These are phyloP conservation scores for Castanospermum australe DNA, from an alignment of 306 rosid genomes.

Conservation along the genomic window DNA sequence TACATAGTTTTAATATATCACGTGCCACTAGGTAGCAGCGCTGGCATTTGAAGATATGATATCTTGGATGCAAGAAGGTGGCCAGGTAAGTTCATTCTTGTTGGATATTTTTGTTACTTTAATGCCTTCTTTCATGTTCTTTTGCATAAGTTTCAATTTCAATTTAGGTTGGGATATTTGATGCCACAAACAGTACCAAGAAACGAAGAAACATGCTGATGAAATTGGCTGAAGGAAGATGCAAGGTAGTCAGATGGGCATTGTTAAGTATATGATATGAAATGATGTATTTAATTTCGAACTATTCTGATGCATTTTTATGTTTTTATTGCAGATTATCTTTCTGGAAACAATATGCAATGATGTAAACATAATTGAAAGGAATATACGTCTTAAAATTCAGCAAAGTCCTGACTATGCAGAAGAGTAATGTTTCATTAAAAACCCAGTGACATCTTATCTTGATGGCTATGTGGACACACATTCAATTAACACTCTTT, in stretches of 20 bases:
- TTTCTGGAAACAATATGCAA: slow-evolving; percentile 97
- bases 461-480: slow-evolving; percentile 10
- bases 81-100: slow-evolving; percentile 71
- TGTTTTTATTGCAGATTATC: slow-evolving; percentile 65
- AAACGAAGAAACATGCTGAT: slow-evolving; percentile 91
- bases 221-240: slow-evolving; percentile 97
- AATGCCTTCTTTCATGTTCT: slow-evolving; percentile 11
- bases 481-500: slow-evolving; percentile 29
- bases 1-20: slow-evolving; percentile 90
- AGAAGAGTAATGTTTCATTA: slow-evolving; percentile 76
- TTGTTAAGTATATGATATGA: slow-evolving; percentile 19
- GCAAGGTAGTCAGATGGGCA: slow-evolving; percentile 68
- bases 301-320: slow-evolving; percentile 19
- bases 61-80: slow-evolving; percentile 99
- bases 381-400: slow-evolving; percentile 93
- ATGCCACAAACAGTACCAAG: slow-evolving; percentile 91
- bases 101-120: slow-evolving; percentile 21
- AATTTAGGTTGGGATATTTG: slow-evolving; percentile 94
- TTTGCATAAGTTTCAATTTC: slow-evolving; percentile 19
- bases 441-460: slow-evolving; percentile 25
- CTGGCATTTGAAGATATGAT: slow-evolving; percentile 98
- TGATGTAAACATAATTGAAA: slow-evolving; percentile 86
- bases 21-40: slow-evolving; percentile 99
- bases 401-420: slow-evolving; percentile 99
- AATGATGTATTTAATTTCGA: slow-evolving; percentile 13